Evolutionary conservation across 73 alveolate species (phyloP), one percentile per base, ranked within the genome.

Genomic region (Symbiodinium natans): DNA sequence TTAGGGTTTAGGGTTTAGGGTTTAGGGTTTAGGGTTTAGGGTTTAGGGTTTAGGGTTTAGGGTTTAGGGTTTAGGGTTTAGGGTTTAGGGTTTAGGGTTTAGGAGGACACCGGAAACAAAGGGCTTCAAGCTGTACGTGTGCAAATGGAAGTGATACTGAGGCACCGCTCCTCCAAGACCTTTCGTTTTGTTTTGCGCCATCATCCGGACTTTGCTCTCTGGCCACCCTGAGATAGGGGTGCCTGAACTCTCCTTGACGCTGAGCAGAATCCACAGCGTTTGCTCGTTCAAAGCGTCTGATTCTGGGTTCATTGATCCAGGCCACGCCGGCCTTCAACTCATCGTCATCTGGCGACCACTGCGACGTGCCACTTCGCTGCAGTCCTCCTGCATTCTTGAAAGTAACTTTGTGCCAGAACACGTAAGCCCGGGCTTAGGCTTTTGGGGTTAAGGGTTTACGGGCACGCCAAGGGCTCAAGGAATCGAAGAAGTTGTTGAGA

Each of bases 151-250:
- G 25, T 63, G 38, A 4, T 42, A 19, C 13, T 31, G 21, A 19
- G 71, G 19, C 56, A 39, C 41, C 6, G 71, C 90, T 19, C 71
- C 71, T 11, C 41, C 71, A 1, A 82, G 77, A 2, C 92, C 92
- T 13, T 42, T 83, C 48, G 41, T 42, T 46, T 83, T 83, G 92
- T 83, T 83, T 33, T 41, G 92, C 17, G 34, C 46, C 92, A 83
- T 83, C 7, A 39, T 29, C 48, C 92, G 3, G 25, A 83, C 92
- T 38, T 83, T 83, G 33, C 31, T 33, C 46, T 83, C 92, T 29
- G 92, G 92, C 92, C 80, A 83, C 25, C 90, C 90, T 1, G 71
- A 36, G 25, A 82, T 82, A 2, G 90, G 90, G 1, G 90, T 41
- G 90, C 41, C 90, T 1, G 90, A 38, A 56, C 46, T 46, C 31